Base-by-base conservation (phyloP, 257 asterid genomes). In the Petrea volubilis region DNA sequence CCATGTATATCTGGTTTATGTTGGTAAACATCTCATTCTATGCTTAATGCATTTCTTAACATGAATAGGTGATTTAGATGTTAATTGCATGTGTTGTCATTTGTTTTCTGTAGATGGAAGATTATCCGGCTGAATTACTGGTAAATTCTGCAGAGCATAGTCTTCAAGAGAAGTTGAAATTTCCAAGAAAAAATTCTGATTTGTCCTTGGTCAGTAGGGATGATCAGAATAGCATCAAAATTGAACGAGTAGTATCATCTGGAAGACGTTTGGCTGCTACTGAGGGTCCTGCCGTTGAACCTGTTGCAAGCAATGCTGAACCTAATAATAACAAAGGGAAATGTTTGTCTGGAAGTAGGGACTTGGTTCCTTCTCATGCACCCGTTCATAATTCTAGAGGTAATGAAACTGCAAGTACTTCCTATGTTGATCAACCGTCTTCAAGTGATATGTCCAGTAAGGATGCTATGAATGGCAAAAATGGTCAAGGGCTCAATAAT, bases 71-170 rank as follows among this genome's bases (percentile, higher is more conserved):
- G 24, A 63, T 14, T 11, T 75, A 60, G 80, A 74, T 60, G 71
- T 69, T 82, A 70, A 74, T 69, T 75, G 36, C 66, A 53, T 75
- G 38, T 14, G 18, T 61, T 50, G 40, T 50, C 49, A 51, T 68
- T 70, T 74, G 63, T 52, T 73, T 78, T 52, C 69, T 84, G 84
- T 75, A 91, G 97, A 75, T 82, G 83, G 94, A 91, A 82, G 97
- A 86, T 78, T 82, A 81, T 86, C 92, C 92, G 71, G 87, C 89
- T 76, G 92, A 83, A 83, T 73, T 82, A 53, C 78, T 78, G 81
- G 86, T 81, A 67, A 80, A 69, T 68, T 69, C 88, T 80, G 81
- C 84, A 21, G 85, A 83, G 73, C 83, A 74, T 61, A 59, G 66
- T 58, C 70, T 61, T 75, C 66, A 66, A 61, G 71, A 63, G 79